Percentiles rank a stretch among this genome's conserved stretches.
phyloP scores from a whole-genome alignment of 129 eudicot genomes.

The Flaveria brownii region DNA sequence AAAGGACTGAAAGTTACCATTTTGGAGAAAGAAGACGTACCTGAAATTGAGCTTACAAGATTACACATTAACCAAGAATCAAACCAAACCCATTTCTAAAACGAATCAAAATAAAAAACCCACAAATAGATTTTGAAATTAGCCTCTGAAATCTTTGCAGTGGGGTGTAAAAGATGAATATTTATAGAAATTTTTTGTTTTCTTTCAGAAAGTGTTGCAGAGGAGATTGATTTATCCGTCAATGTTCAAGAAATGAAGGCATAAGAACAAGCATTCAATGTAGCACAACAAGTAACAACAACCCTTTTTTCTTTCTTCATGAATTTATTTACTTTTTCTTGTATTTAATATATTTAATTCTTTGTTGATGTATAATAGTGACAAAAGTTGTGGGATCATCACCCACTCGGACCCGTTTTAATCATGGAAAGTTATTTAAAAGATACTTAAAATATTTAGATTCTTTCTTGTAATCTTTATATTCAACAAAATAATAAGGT shows the following conservation, averaged over 20 bases:
- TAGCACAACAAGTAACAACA: constrained; percentile 34
- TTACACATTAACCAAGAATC: constrained; percentile 34
- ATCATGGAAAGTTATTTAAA: constrained; percentile 24
- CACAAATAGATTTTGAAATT: constrained; percentile 11
- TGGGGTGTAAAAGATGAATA: constrained; percentile 19
- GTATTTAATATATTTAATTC: constrained; percentile 20
- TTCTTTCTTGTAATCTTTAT: neutral
- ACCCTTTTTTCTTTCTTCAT: constrained; percentile 20
- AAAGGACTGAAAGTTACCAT: constrained; percentile 22
- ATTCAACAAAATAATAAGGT: neutral
- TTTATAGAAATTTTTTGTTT: constrained; percentile 15
- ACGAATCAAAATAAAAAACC: constrained; percentile 23
- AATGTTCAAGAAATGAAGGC: constrained; percentile 37
- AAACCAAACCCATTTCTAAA: constrained; percentile 26
- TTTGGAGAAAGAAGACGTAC: constrained; percentile 29
- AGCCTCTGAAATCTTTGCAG: constrained; percentile 8
- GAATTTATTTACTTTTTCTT: constrained; percentile 13
- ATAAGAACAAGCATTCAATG: constrained; percentile 39
- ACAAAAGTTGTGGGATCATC: constrained; percentile 25
- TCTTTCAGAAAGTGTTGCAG: constrained; percentile 23
- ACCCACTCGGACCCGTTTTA: constrained; percentile 25
- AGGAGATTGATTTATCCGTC: constrained; percentile 37
- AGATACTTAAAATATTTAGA: constrained; percentile 6
- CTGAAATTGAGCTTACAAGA: constrained; percentile 34
- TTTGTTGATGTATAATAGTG: constrained; percentile 25